Evolutionary conservation across 2,329 filamentous ascomycete genomes (phyloP).

Genomic region (Ophiocordyceps polyrhachis-furcata): DNA sequence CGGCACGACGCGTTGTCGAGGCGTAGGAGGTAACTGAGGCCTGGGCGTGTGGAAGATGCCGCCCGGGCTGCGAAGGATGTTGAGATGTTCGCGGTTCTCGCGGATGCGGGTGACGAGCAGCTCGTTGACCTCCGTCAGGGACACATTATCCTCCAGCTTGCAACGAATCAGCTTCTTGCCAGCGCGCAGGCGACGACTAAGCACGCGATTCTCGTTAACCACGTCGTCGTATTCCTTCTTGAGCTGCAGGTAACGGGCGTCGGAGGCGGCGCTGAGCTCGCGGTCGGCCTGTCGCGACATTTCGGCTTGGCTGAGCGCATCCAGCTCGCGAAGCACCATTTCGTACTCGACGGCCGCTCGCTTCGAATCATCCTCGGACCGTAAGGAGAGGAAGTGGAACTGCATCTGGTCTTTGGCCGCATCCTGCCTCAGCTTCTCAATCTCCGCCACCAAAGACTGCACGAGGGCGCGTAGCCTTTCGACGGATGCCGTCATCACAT

Average conservation of each 20-base stretch:
- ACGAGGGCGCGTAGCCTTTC: constrained; percentile 40
- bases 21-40: constrained; percentile 23
- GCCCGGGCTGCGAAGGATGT: constrained; percentile 57
- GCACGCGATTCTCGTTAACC: constrained; percentile 43
- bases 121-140: constrained; percentile 56
- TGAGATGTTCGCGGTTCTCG: constrained; percentile 77
- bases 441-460: constrained; percentile 33
- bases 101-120: constrained; percentile 68
- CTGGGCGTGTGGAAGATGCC: constrained; percentile 45
- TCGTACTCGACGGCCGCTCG: constrained; percentile 81
- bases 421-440: constrained; percentile 53
- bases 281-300: constrained; percentile 42
- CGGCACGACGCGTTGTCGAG: constrained; percentile 18
- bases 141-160: constrained; percentile 53
- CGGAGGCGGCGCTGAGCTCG: constrained; percentile 31
- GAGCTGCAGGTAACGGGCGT: constrained; percentile 40
- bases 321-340: constrained; percentile 74
- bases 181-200: constrained; percentile 47
- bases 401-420: constrained; percentile 83
- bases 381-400: constrained; percentile 65
- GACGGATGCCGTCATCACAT: constrained; percentile 31
- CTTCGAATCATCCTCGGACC: constrained; percentile 70
- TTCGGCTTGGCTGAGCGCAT: constrained; percentile 61
- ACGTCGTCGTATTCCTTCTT: constrained; percentile 48
- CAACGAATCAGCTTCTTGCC: constrained; percentile 65